Conservation (phyloP, 106 monocot species). For the Dendrobium chrysotoxum region DNA sequence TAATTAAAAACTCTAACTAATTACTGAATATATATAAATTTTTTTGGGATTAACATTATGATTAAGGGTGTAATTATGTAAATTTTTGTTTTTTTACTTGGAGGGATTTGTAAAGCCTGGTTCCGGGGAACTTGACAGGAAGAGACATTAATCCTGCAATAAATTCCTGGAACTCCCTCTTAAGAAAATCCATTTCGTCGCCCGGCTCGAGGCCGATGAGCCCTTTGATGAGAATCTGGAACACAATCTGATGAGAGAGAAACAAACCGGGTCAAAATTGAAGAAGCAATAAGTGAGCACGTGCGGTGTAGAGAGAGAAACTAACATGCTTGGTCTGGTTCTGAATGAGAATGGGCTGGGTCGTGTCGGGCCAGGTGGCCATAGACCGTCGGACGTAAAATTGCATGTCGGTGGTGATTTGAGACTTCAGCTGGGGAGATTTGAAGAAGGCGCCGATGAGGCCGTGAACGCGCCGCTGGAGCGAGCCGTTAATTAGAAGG, state of each 20-base stretch:
- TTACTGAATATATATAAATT: too few species aligned
- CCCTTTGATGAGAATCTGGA: slow-evolving; percentile 68
- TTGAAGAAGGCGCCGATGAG: slow-evolving; percentile 84
- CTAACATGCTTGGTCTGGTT: slow-evolving; percentile 67
- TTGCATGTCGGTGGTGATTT: slow-evolving; percentile 62
- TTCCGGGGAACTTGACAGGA: slow-evolving; percentile 79
- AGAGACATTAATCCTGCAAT: slow-evolving; percentile 85
- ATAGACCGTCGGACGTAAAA: slow-evolving; percentile 32
- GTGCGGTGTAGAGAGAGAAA: slow-evolving; percentile 11
- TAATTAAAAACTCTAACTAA: too few species aligned
- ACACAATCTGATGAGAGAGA: slow-evolving; percentile 50
- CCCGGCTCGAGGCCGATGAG: slow-evolving; percentile 76
- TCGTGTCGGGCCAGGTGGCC: slow-evolving; percentile 41
- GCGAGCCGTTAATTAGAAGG: slow-evolving; percentile 57
- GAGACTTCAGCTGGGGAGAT: slow-evolving; percentile 50
- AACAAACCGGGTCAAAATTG: not conserved
- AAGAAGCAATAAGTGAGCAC: not conserved
- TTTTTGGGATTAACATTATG: too few species aligned
- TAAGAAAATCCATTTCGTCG: slow-evolving; percentile 57
- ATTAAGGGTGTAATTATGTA: too few species aligned
- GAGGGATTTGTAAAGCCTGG: slow-evolving; percentile 70
- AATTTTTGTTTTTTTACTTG: slow-evolving; percentile 30
- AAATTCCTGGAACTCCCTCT: slow-evolving; percentile 77
- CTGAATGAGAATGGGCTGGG: slow-evolving; percentile 55
- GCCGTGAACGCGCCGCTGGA: slow-evolving; percentile 78